phyloP scores from a whole-genome alignment of 202 grass and related monocot genomes.

The Alloteropsis angusta region DNA sequence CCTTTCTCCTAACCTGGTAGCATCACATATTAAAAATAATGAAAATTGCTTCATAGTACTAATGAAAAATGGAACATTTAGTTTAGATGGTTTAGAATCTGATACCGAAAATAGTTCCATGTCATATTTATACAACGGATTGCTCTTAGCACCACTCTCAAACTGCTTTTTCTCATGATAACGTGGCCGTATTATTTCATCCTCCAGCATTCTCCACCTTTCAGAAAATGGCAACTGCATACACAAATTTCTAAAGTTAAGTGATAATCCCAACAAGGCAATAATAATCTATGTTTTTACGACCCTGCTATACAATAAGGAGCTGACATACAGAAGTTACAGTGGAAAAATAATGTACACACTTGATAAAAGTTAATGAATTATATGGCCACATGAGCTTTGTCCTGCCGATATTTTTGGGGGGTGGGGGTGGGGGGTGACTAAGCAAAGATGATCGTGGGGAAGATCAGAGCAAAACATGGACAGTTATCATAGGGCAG shows the following conservation, averaged over 20 bases:
- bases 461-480: neutral
- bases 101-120: constrained; percentile 94
- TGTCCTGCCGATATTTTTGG: neutral
- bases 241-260: constrained; percentile 3
- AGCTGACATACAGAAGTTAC: neutral
- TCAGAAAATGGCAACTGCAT: constrained; percentile 87
- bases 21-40: neutral
- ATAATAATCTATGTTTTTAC: neutral
- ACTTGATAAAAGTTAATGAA: neutral
- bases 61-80: neutral
- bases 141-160: constrained; percentile 65
- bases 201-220: constrained; percentile 90
- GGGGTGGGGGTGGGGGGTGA: neutral
- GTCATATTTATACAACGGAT: constrained; percentile 85
- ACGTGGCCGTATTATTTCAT: constrained; percentile 80
- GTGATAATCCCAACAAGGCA: neutral
- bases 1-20: constrained; percentile 83
- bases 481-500: neutral
- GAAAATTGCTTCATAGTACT: neutral
- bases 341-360: neutral
- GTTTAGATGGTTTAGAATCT: neutral
- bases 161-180: constrained; percentile 64
- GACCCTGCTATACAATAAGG: neutral
- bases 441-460: neutral
- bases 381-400: neutral